Base-by-base conservation (phyloP, 768 basidiomycete genomes). In the Galerina marginata region DNA sequence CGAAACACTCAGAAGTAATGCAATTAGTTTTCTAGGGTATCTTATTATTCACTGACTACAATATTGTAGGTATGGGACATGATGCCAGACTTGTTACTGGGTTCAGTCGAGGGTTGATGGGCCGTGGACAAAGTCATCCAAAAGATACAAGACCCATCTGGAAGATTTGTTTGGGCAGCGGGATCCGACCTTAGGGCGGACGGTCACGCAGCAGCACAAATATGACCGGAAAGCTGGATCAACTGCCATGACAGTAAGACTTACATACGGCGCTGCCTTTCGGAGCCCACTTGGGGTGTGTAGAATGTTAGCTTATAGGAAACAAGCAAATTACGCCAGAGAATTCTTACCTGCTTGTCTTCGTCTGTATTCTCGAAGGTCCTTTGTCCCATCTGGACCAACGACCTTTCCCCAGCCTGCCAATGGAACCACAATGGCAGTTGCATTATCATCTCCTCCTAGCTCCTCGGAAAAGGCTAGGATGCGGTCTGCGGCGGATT, bases 101-200 rank as follows among this genome's bases (percentile, higher is more conserved):
- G 2, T 88, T 87, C 69, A 73, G 71, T 42, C 81, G 92, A 55
- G 78, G 75, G 2, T 80, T 88, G 80, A 80, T 95, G 77, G 93
- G 94, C 23, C 84, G 93, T 2, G 93, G 94, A 5, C 93, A 98
- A 77, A 78, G n/a, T 98, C 57, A 97, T 99, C 64, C 95, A 96
- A 75, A 90, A 84, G 72, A 72, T 92, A 16, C 76, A 81, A 6
- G 84, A 89, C 70, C 76, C 75, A 48, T 85, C 86, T 29, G 92
- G 93, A 12, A 79, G 75, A 71, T 77, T 83, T n/a, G 90, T 96
- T 4, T 99, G 97, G 97, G 95, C 92, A 1, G 96, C 93, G 23
- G 96, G 96, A 6, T 94, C 91, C 4, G 97, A 99, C 73, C 86
- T 85, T 58, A 85, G 95, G 38, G 91, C 84, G 15, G 95, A 96